Evolutionary conservation across 129 eudicot genomes (phyloP).

Genomic region (Tagetes patula): DNA sequence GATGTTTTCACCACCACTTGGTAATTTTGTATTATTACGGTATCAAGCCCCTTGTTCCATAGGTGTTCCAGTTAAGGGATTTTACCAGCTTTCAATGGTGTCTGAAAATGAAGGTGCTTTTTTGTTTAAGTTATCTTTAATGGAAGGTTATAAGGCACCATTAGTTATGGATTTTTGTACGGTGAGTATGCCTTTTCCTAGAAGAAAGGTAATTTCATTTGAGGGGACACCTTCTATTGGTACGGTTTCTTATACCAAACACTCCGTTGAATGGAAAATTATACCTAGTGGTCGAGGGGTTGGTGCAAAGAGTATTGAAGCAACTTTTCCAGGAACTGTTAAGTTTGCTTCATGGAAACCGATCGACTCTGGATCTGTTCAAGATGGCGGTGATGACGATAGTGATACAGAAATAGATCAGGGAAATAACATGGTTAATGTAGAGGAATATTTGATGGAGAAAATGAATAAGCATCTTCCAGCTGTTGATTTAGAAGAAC

Average conservation of each 20-base stretch:
- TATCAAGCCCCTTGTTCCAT: slow-evolving; percentile 60
- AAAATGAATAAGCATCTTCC: slow-evolving; percentile 89
- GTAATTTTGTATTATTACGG: slow-evolving; percentile 79
- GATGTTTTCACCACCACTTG: slow-evolving; percentile 85
- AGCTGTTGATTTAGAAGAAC: slow-evolving; percentile 90
- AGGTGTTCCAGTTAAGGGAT: slow-evolving; percentile 86
- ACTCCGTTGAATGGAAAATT: slow-evolving; percentile 91
- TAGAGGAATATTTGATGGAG: slow-evolving; percentile 79
- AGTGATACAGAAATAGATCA: slow-evolving; percentile 78
- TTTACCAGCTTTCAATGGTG: slow-evolving; percentile 98
- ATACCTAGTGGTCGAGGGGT: slow-evolving; percentile 68
- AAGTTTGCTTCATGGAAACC: slow-evolving; percentile 74
- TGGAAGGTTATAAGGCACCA: slow-evolving; percentile 89
- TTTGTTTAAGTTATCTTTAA: slow-evolving; percentile 65
- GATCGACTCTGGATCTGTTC: slow-evolving; percentile 43
- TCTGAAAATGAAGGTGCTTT: slow-evolving; percentile 99
- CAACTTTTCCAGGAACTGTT: slow-evolving; percentile 89
- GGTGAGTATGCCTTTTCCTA: slow-evolving; percentile 93
- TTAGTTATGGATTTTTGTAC: slow-evolving; percentile 84
- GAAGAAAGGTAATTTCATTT: slow-evolving; percentile 69
- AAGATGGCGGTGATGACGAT: slow-evolving; percentile 65
- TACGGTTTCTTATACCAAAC: slow-evolving; percentile 68
- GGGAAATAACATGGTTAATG: slow-evolving; percentile 58
- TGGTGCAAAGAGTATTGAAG: slow-evolving; percentile 86
- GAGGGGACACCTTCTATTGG: slow-evolving; percentile 95